These are phyloP conservation scores for Pichia inconspicua DNA, from an alignment of 1,139 yeast species.

Conservation along the genomic window DNA sequence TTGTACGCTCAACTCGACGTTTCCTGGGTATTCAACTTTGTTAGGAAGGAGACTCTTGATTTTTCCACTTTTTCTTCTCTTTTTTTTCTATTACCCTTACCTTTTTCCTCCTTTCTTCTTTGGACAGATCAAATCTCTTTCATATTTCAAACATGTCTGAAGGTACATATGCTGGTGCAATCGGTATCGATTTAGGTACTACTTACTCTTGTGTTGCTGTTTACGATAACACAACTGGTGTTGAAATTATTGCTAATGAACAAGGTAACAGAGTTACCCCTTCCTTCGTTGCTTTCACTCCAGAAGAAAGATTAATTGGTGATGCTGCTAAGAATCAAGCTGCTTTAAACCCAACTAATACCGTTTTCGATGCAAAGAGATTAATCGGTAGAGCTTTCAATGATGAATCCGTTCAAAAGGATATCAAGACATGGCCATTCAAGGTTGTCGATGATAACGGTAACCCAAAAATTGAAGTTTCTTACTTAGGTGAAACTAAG, in stretches of 20 bases:
- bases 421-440: slow-evolving; percentile 96
- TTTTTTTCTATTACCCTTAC: not conserved
- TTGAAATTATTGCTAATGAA: slow-evolving; percentile 94
- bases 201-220: slow-evolving; percentile 98
- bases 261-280: slow-evolving; percentile 99
- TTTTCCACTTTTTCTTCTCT: not conserved
- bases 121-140: slow-evolving; percentile 5
- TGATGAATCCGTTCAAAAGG: slow-evolving; percentile 89
- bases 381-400: slow-evolving; percentile 91
- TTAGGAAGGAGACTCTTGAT: not conserved
- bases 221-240: slow-evolving; percentile 57
- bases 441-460: slow-evolving; percentile 81
- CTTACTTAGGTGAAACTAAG: slow-evolving; percentile 90
- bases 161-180: slow-evolving; percentile 97
- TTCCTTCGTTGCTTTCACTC: slow-evolving; percentile 95
- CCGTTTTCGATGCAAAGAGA: slow-evolving; percentile 97
- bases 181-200: slow-evolving; percentile 99
- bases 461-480: slow-evolving; percentile 87
- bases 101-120: not conserved
- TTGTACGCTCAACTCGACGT: not conserved
- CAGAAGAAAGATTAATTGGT: slow-evolving; percentile 96
- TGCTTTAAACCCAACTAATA: slow-evolving; percentile 93
- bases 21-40: too few relatives aligned
- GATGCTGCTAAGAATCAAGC: slow-evolving; percentile 99
- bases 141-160: slow-evolving; percentile 61